Evolutionary conservation across 2,329 filamentous ascomycete species (phyloP).

Genomic region (Aureobasidium musti): DNA sequence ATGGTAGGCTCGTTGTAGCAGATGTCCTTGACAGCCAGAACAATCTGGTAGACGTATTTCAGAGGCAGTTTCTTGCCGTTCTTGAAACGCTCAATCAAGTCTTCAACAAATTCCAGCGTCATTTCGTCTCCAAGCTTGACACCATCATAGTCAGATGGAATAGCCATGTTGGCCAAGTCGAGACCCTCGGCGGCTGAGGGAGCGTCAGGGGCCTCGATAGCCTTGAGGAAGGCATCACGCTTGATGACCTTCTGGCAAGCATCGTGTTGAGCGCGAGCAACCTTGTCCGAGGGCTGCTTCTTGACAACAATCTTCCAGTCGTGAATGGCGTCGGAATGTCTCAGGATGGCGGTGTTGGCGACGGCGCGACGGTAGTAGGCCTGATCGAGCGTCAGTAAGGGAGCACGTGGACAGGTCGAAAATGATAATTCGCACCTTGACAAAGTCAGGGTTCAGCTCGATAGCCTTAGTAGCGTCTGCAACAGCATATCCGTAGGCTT

Average conservation of each 20-base stretch:
- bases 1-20: conserved; percentile 93
- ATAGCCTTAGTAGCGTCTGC: conserved; percentile 88
- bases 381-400: conserved; percentile 7
- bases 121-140: conserved; percentile 75
- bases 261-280: conserved; percentile 84
- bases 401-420: neutral
- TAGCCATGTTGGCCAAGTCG: conserved; percentile 79
- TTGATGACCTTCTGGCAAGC: conserved; percentile 96
- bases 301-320: conserved; percentile 91
- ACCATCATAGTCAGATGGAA: conserved; percentile 86
- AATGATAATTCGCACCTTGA: conserved; percentile 65
- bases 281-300: conserved; percentile 83
- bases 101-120: conserved; percentile 95
- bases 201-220: conserved; percentile 90
- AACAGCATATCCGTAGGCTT: conserved; percentile 91
- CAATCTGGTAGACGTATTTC: conserved; percentile 98
- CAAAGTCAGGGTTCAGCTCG: conserved; percentile 80
- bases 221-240: conserved; percentile 87
- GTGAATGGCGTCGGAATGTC: conserved; percentile 80
- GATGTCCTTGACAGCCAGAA: conserved; percentile 84
- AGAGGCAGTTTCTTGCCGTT: conserved; percentile 89
- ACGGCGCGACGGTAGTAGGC: conserved; percentile 93
- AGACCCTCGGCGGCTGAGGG: conserved; percentile 89
- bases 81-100: conserved; percentile 97
- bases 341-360: conserved; percentile 86